phyloP scores from a whole-genome alignment of 2,329 filamentous ascomycete genomes.

The Venturia asperata region DNA sequence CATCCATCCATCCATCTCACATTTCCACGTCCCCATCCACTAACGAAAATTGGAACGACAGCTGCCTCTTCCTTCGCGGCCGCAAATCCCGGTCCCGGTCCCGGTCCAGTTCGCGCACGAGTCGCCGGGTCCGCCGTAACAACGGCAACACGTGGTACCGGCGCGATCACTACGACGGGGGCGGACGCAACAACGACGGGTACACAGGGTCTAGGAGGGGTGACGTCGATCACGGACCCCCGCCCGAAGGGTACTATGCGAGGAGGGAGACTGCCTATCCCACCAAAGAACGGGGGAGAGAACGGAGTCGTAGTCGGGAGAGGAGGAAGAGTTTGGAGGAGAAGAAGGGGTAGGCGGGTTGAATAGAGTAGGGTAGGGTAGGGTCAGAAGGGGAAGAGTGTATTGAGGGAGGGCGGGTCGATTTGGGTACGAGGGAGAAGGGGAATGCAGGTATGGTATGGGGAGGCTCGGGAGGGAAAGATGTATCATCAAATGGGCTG shows the following conservation, averaged over 20 bases:
- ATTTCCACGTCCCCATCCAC: not conserved
- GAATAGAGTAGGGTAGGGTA: not conserved
- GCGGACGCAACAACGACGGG: not conserved
- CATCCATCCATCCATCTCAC: not conserved
- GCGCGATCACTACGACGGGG: not conserved
- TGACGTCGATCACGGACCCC: slow-evolving; percentile 7
- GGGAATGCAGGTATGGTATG: not conserved
- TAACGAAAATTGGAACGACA: not conserved
- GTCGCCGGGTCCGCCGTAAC: not conserved
- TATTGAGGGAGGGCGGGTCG: not conserved
- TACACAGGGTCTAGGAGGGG: not conserved
- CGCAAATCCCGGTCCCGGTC: not conserved
- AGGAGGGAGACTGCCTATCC: not conserved
- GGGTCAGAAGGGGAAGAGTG: not conserved
- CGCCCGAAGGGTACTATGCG: not conserved
- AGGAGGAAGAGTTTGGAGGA: not conserved
- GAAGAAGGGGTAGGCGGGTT: not conserved
- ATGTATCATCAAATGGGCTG: not conserved
- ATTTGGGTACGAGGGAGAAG: too few relatives aligned
- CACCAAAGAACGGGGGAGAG: not conserved
- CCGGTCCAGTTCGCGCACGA: not conserved
- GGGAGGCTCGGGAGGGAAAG: not conserved
- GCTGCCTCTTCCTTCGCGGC: not conserved
- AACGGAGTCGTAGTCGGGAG: not conserved
- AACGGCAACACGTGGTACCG: slow-evolving; percentile 1